Evolutionary conservation across 129 eudicot species (phyloP).

Genomic region (Ambrosia trifida): DNA sequence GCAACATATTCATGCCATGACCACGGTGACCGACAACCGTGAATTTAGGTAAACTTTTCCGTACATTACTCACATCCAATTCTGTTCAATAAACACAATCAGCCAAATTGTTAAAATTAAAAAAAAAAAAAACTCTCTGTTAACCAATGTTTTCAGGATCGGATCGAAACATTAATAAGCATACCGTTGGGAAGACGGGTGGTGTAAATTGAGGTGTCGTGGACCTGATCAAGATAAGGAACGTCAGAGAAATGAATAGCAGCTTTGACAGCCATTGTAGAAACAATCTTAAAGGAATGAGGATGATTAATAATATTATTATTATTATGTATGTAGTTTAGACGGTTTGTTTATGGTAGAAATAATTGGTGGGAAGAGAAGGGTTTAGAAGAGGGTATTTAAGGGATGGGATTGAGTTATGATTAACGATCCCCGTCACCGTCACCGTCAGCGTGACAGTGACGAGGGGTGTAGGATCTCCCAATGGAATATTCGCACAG

Average conservation of each 20-base stretch:
- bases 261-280: conserved; percentile 72
- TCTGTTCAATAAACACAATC: conserved; percentile 33
- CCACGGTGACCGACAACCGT: conserved; percentile 91
- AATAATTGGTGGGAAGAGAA: conserved; percentile 12
- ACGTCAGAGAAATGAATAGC: conserved; percentile 87
- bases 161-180: too few species aligned
- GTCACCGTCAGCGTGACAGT: conserved; percentile 33
- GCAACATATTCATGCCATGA: conserved; percentile 76
- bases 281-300: not conserved
- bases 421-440: conserved; percentile 30
- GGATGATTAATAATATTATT: not conserved
- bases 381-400: conserved; percentile 42
- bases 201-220: conserved; percentile 50
- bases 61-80: conserved; percentile 35
- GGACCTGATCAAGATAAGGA: conserved; percentile 72
- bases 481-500: conserved; percentile 42
- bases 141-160: too few species aligned
- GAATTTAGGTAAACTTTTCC: conserved; percentile 52
- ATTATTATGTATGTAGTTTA: too few species aligned
- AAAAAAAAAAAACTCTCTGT: not conserved
- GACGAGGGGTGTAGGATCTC: conserved; percentile 30
- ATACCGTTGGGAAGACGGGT: conserved; percentile 53
- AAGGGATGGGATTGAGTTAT: conserved; percentile 4
- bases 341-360: not conserved
- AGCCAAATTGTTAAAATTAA: not conserved